phyloP scores from a whole-genome alignment of 2,329 filamentous ascomycete genomes.

The Aotearoamyces nothofagi region DNA sequence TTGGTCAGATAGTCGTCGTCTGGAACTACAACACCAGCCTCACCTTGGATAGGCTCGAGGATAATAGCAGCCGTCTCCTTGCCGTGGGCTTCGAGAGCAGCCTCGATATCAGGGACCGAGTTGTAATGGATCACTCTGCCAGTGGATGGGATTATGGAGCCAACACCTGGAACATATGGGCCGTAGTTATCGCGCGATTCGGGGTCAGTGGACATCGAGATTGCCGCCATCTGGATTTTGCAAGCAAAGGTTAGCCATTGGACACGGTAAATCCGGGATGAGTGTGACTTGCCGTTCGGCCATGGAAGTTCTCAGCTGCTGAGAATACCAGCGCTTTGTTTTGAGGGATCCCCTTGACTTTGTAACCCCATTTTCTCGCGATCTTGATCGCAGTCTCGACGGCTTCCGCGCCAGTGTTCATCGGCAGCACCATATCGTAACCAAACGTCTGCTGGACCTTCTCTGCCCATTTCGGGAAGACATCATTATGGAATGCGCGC shows the following conservation, averaged over 20 bases:
- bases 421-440: conserved; percentile 90
- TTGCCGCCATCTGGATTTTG: conserved; percentile 39
- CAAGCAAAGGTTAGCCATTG: conserved; percentile 8
- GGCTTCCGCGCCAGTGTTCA: conserved; percentile 95
- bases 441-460: conserved; percentile 79
- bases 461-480: conserved; percentile 90
- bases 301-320: conserved; percentile 86
- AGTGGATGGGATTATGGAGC: conserved; percentile 61
- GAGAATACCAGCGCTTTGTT: conserved; percentile 70
- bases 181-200: conserved; percentile 93
- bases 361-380: conserved; percentile 91
- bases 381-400: conserved; percentile 90
- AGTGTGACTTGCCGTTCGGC: conserved; percentile 57
- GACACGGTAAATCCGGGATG: not conserved
- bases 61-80: conserved; percentile 79
- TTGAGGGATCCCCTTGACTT: conserved; percentile 70
- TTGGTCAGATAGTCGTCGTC: conserved; percentile 69
- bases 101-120: conserved; percentile 66
- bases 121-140: conserved; percentile 78
- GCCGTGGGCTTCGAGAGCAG: conserved; percentile 65
- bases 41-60: conserved; percentile 87
- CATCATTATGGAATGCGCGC: conserved; percentile 94
- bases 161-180: conserved; percentile 82
- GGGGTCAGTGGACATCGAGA: conserved; percentile 88
- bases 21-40: conserved; percentile 87